Evolutionary conservation across 371 early-diverging fungal species (phyloP), one percentile per base, ranked within the genome.

Genomic region (Saksenaea oblongispora): DNA sequence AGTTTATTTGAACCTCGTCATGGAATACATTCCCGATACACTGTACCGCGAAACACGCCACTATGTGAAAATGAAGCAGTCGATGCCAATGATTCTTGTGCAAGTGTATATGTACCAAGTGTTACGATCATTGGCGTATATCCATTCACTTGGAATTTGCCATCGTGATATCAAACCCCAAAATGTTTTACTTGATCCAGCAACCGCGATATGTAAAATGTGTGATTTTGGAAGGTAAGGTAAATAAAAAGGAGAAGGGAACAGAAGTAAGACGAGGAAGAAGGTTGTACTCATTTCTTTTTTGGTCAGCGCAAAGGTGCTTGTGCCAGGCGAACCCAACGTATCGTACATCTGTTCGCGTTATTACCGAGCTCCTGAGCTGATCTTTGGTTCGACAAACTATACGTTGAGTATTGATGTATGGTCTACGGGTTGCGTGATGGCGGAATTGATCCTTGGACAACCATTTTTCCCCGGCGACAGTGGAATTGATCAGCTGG

Each of bases 341-440:
- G 96, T 98, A 56, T 92, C 95, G 53, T 99, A 99, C 78, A 98
- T 99, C 59, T 98, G 99, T 80, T 98, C 99, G 39, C 87, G 99
- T 62, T 98, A 97, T 79, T 99, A 99, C 82, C 89, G 99, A 54
- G 98, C 99, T 2, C 99, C 99, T 0, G 99, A 99, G 84, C 85
- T 98, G 58, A 96, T 99, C 58, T 95, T 99, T 82, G 98, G 96
- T n/a, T 92, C 95, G 28, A 95, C 94, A 59, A 93, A 93, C 76
- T 99, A 99, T 78, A 92, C 92, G 27, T 84, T 91, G 55, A 89
- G 84, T 56, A 97, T 98, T 65, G 77, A 99, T 78, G 90, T 99
- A 36, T 99, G 99, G 99, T 98, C 99, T 13, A 87, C 96, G 2
- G 99, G 97, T 42, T 99, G 99, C 73, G 99, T 99, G 15, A 96